These are phyloP conservation scores for Allomyces arbusculus DNA, from an alignment of 192 early-diverging fungal species.

Conservation along the genomic window DNA sequence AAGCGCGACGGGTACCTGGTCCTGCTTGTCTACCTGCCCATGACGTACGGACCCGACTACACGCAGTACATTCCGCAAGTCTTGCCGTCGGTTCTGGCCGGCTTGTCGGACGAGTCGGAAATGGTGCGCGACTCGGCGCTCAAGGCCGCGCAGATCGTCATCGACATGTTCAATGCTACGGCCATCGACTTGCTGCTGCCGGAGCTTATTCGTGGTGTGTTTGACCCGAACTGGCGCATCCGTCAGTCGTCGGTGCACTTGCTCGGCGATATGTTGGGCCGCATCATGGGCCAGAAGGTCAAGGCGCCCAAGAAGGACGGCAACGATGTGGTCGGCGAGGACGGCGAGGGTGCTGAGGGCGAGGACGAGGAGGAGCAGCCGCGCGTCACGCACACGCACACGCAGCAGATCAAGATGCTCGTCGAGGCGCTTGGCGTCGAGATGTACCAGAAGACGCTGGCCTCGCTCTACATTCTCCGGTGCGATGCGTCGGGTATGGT, in stretches of 20 bases:
- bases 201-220: slow-evolving; percentile 70
- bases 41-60: slow-evolving; percentile 83
- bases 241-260: slow-evolving; percentile 83
- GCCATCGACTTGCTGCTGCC: slow-evolving; percentile 79
- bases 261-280: slow-evolving; percentile 81
- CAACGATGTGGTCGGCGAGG: slow-evolving; percentile 37
- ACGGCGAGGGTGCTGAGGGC: slow-evolving; percentile 9
- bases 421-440: slow-evolving; percentile 65
- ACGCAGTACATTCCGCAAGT: slow-evolving; percentile 70
- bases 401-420: slow-evolving; percentile 14
- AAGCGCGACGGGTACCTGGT: slow-evolving; percentile 92
- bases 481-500: slow-evolving; percentile 62
- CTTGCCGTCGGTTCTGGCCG: slow-evolving; percentile 70
- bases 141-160: slow-evolving; percentile 80
- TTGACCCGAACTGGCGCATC: slow-evolving; percentile 89
- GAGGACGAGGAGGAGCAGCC: neutral
- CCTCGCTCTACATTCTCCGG: slow-evolving; percentile 81
- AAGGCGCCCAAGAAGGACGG: slow-evolving; percentile 27
- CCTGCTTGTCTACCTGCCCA: slow-evolving; percentile 83
- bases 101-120: slow-evolving; percentile 90
- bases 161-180: slow-evolving; percentile 68
- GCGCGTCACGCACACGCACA: slow-evolving; percentile 4
- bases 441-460: slow-evolving; percentile 61
- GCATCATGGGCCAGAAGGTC: slow-evolving; percentile 65
- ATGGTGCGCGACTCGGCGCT: slow-evolving; percentile 78